Base-by-base conservation (phyloP, 164 flowering plant genomes). In the Warburgia ugandensis region DNA sequence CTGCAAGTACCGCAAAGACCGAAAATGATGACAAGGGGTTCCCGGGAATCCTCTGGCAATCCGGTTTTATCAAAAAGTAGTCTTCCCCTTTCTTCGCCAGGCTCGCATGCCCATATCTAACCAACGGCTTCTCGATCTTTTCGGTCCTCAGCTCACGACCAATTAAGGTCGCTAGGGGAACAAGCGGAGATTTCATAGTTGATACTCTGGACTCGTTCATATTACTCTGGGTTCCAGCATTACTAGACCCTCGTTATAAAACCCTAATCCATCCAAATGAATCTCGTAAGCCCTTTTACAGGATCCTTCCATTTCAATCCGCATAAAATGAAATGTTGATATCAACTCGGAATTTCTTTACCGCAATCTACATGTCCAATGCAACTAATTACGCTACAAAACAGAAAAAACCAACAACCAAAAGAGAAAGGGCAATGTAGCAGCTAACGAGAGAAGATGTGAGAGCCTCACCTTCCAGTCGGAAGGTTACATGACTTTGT, bases 61-160 rank as follows among this genome's bases (percentile, higher is more conserved):
- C 90, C 0, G 79, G 75, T 58, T 78, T 83, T 23, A 87, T 77
- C 48, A 87, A 72, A 71, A 80, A 91, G 51, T 74, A 91, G 58
- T 91, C 98, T 69, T 87, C 96, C 58, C 98, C 98, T 70, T 91
- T 91, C 76, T 78, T 91, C 6, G 98, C 96, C 42, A 87, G 64
- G 43, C 73, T 92, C 54, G 98, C 86, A 54, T 91, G 92, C 27
- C 96, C 96, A 66, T 74, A 83, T 68, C 66, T 80, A 44, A 88
- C 53, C 16, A 67, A 68, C 39, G 94, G 95, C 62, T 77, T 91
- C 79, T 85, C 98, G 39, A 75, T 63, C 62, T 77, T 85, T 54
- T 73, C 90, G 9, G 50, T 65, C 69, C 96, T 74, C 21, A 87
- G 68, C 78, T 91, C 98, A n/a, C 90, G 80, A 37, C 95, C 88